Percentiles rank a stretch among this genome's conserved stretches.
These are phyloP conservation scores for Pseudogymnoascus sp. DNA, from an alignment of 2,329 filamentous ascomycete genomes.

Conservation along the genomic window DNA sequence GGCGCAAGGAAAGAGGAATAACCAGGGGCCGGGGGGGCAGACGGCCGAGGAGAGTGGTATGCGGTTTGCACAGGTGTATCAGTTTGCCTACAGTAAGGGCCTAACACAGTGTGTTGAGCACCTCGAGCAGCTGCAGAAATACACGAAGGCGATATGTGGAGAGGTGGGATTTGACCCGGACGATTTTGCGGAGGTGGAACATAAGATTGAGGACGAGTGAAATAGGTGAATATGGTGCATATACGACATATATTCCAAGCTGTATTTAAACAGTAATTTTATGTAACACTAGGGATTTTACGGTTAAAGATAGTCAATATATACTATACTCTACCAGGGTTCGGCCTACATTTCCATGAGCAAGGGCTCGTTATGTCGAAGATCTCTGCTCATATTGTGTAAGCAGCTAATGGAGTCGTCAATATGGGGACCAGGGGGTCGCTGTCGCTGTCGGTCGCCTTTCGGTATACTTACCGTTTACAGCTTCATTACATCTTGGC, in stretches of 20 bases:
- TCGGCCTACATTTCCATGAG: background rate
- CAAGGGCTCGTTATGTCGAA: background rate
- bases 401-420: background rate
- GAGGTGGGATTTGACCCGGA: slow-evolving; percentile 36
- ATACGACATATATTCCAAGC: background rate
- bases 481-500: background rate
- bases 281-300: background rate
- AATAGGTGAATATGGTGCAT: background rate
- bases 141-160: slow-evolving; percentile 49
- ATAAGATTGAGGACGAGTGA: background rate
- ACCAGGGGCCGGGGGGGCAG: slow-evolving; percentile 32
- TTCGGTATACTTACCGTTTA: background rate
- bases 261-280: background rate
- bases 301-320: background rate
- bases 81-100: slow-evolving; percentile 44
- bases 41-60: slow-evolving; percentile 39
- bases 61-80: slow-evolving; percentile 50
- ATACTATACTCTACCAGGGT: background rate
- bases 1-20: slow-evolving; percentile 19
- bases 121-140: slow-evolving; percentile 44
- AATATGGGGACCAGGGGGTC: background rate
- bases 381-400: background rate
- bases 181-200: background rate
- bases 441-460: background rate
- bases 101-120: slow-evolving; percentile 45